Base-by-base conservation (phyloP, 2,329 filamentous ascomycete species). In the Aspergillus oerlinghausenensis region DNA sequence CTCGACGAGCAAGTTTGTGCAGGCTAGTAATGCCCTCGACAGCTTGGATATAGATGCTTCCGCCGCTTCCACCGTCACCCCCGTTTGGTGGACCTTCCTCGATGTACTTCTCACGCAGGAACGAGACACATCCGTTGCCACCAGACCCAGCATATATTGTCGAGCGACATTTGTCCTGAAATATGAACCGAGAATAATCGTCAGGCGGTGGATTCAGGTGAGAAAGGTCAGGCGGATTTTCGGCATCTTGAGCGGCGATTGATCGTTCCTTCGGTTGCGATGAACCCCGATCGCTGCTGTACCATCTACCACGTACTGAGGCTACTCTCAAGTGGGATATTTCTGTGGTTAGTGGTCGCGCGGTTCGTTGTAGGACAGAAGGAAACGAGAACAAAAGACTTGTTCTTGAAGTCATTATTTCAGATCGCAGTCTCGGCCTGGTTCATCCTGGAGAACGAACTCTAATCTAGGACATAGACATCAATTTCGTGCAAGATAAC, bases 21-120 rank as follows among this genome's bases (percentile, higher is more conserved):
- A 99, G 77, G 53, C 91, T 96, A 0, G 92, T 97, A 74, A 97
- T 89, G 57, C 92, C 91, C 54, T 89, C 86, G 1, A 96, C 86
- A 7, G 94, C 92, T 75, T 97, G 93, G 56, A 99, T 95, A 73
- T 96, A 97, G 63, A 99, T 81, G 66, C 89, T 95, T 42, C 94
- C 94, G 60, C 94, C 94, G 55, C 86, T 88, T 4, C 94, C 94
- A 45, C 94, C 94, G 70, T 99, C 92, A 58, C 94, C 94, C 50
- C 94, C 94, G 73, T 99, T 97, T 9, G 94, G 85, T 10, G 94
- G 94, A 0, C 94, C 94, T 62, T 96, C 87, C 48, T 87, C 84
- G 29, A 97, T 81, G 73, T 89, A 97, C 61, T 93, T 93, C 67
- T 99, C 94, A 21, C 93, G 88, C 47, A 95, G 78, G 71, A 97